Conservation (phyloP, 495 filamentous ascomycete species). For the Chaetomium fimeti region DNA sequence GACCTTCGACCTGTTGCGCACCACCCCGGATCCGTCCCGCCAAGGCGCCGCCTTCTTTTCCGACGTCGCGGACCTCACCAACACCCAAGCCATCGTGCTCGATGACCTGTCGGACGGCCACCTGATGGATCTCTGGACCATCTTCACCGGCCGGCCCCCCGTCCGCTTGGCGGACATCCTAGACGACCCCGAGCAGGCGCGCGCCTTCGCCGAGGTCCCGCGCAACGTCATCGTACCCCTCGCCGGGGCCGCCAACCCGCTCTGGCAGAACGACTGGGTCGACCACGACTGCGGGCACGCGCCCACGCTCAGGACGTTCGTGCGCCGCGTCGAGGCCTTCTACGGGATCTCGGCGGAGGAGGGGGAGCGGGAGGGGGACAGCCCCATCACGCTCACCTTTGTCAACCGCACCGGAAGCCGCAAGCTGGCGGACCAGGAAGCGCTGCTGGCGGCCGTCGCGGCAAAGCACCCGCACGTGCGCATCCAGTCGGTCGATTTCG, state of each 20-base stretch:
- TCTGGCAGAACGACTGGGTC: slow-evolving; percentile 8
- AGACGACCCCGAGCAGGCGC: not conserved
- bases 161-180: not conserved
- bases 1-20: too few relatives aligned
- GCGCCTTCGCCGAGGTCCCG: not conserved
- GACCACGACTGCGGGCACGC: not conserved
- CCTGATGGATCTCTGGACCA: not conserved
- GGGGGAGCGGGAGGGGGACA: too few relatives aligned
- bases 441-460: not conserved
- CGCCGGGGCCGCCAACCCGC: slow-evolving; percentile 2
- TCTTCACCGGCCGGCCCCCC: not conserved
- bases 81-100: not conserved
- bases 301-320: not conserved
- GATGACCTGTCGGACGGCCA: not conserved
- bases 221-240: slow-evolving; percentile 9
- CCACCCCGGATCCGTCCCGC: too few relatives aligned
- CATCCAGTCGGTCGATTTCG: not conserved
- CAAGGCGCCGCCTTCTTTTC: too few relatives aligned
- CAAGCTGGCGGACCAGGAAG: not conserved
- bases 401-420: slow-evolving; percentile 5
- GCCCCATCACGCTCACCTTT: too few relatives aligned
- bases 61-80: not conserved
- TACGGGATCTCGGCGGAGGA: not conserved
- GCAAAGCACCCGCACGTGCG: not conserved
- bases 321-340: not conserved